Evolutionary conservation across 163 green algal genomes (phyloP), one percentile per base, ranked within the genome.

Genomic region (Chloromonas sp.): DNA sequence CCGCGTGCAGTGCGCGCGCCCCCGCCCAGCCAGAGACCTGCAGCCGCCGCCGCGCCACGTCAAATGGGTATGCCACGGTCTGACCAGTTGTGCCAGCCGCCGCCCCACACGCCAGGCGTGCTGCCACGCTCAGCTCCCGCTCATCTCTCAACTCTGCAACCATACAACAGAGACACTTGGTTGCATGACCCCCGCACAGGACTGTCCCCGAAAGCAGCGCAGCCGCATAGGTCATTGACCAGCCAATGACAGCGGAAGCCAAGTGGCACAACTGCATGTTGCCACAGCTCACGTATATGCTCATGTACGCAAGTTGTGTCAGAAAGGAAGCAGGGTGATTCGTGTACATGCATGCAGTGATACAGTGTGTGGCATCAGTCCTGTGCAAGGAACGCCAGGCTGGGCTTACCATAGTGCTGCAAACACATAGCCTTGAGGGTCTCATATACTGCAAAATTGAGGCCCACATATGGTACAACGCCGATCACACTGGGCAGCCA

Each of bases 401-500:
- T 81, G 1, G 5, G 15, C 87, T 85, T 84, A 95, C 93, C 94
- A 78, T 96, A 95, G 58, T 90, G 84, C 77, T 94, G 93, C 2
- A 97, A 83, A 36, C 97, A 84, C 82, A 87, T 84, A 79, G 96
- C 96, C 88, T 99, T 99, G 14, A 98, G 85, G 0, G 97, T 98
- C 91, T 99, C 97, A 87, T 99, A 99, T 2, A 99, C 97, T 0
- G 92, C 94, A 92, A 99, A 99, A 89, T 99, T 99, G 81, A 99
- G 93, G 2, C 97, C 97, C 1, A 98, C 96, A 87, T 99, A 99
- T 0, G 97, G 97, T 60, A 99, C 91, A 60, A 99, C 97, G 2
- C 97, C 97, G 82, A 99, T 98, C 36, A 99, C 97, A 60, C 87
- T 95, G 0, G 97, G 97, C 87, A 99, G 88, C 97, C 97, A 99